phyloP scores from a whole-genome alignment of 306 rosid genomes.

The Glycine soja region DNA sequence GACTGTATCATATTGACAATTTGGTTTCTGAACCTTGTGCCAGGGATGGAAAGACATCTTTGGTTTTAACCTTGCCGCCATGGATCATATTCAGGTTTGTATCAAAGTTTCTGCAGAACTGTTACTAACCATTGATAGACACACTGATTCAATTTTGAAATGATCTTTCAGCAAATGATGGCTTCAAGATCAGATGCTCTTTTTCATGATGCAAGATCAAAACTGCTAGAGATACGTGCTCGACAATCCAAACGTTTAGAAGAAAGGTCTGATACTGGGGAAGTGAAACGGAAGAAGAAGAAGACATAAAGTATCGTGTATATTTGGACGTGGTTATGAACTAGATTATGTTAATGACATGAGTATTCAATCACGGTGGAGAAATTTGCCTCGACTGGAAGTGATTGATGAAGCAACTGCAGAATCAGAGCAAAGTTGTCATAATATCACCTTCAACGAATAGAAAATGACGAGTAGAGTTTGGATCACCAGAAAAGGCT shows the following conservation, averaged over 20 bases:
- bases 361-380: slow-evolving; percentile 12
- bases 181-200: slow-evolving; percentile 83
- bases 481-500: slow-evolving; percentile 24
- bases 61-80: slow-evolving; percentile 96
- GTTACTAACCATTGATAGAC: slow-evolving; percentile 2
- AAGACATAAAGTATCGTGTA: slow-evolving; percentile 43
- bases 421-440: slow-evolving; percentile 36
- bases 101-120: slow-evolving; percentile 16
- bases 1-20: slow-evolving; percentile 34
- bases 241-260: slow-evolving; percentile 73
- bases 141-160: slow-evolving; percentile 41
- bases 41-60: slow-evolving; percentile 89
- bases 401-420: slow-evolving; percentile 15
- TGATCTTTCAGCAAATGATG: slow-evolving; percentile 79
- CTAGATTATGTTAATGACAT: slow-evolving; percentile 37
- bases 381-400: slow-evolving; percentile 31
- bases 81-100: slow-evolving; percentile 91
- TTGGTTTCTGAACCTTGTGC: slow-evolving; percentile 41
- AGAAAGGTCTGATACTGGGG: slow-evolving; percentile 62
- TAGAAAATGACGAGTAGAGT: background rate
- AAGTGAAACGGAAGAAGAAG: slow-evolving; percentile 64
- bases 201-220: slow-evolving; percentile 78
- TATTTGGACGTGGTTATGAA: slow-evolving; percentile 34
- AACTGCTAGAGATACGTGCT: slow-evolving; percentile 77
- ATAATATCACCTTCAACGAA: slow-evolving; percentile 1